phyloP scores from a whole-genome alignment of 345 rosid genomes.

The Balakata baccata region DNA sequence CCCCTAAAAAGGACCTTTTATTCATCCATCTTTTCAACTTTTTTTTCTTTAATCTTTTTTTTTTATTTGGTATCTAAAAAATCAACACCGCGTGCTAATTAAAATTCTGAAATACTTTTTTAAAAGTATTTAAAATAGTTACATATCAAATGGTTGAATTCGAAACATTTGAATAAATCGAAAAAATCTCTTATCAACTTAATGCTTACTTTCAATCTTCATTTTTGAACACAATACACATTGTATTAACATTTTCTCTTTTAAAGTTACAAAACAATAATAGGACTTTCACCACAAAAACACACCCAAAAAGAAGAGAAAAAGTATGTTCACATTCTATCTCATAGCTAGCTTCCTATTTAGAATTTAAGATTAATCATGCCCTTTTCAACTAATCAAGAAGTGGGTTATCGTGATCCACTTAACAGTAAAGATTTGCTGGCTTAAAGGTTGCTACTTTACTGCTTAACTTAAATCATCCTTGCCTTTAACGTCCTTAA shows the following conservation, averaged over 20 bases:
- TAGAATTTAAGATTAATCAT: background rate
- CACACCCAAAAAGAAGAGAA: background rate
- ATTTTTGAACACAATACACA: too few species aligned
- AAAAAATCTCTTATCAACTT: too few species aligned
- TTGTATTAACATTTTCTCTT: too few species aligned
- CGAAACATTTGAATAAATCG: too few species aligned
- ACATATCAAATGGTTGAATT: too few species aligned
- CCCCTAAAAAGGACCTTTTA: background rate
- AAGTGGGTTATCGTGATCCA: background rate
- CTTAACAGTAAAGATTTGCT: background rate
- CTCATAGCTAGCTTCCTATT: background rate
- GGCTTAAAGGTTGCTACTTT: background rate
- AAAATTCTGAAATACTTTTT: too few species aligned
- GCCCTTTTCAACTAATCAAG: background rate
- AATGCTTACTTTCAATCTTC: too few species aligned
- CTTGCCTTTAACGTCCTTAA: background rate
- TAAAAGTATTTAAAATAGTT: too few species aligned
- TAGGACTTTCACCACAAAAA: background rate
- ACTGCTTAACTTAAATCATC: background rate
- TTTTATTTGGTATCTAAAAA: too few species aligned
- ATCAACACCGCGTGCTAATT: too few species aligned
- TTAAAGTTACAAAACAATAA: too few species aligned
- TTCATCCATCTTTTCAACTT: too few species aligned
- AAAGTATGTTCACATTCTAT: background rate
- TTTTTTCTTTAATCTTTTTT: conserved; percentile 14